Base-by-base conservation (phyloP, 2,329 filamentous ascomycete species). In the Aspergillus awamori region DNA sequence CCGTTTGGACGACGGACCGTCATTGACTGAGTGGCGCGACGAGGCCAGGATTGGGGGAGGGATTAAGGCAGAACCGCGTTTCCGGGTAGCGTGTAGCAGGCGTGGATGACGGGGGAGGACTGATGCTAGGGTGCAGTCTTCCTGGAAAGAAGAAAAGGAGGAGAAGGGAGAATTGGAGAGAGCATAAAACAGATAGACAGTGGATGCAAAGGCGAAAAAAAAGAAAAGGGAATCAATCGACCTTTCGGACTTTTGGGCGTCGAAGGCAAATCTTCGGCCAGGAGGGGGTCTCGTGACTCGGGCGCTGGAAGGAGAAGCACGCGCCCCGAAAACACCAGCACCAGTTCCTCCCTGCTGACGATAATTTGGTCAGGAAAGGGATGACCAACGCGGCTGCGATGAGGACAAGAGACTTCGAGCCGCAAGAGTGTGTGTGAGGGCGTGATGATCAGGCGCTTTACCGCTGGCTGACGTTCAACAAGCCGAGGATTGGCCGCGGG, bases 1-100 rank as follows among this genome's bases (percentile, higher is more conserved):
- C 63, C 71, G 69, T 63, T 71, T 70, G 39, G 65, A 67, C 62
- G 67, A 69, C 67, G 66, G 68, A 43, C 62, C 70, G 67, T 72
- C 74, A 76, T 76, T 66, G 70, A 73, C 69, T 68, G 62, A 33
- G 62, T 69, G 63, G 69, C 65, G 66, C 58, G 66, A 60, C 33
- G 63, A 64, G 66, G 68, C 65, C 70, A 69, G 66, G 62, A 62
- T 67, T 36, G 33, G 33, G 58, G 59, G 48, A 24, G 53, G 26
- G 39, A 24, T 7, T 13, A 22, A 49, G 17, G 48, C 52, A 33
- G 11, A 55, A 22, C 39, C 24, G 38, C 33, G 33, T 36, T 13
- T 36, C 33, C 33, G 33, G 33, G 5, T 36, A 36, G 33, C 33
- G 33, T 36, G 33, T 36, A 15, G 33, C 10, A 36, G 33, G 33